Base-by-base conservation (phyloP, 768 basidiomycete species). In the Punctularia strigosozonata region DNA sequence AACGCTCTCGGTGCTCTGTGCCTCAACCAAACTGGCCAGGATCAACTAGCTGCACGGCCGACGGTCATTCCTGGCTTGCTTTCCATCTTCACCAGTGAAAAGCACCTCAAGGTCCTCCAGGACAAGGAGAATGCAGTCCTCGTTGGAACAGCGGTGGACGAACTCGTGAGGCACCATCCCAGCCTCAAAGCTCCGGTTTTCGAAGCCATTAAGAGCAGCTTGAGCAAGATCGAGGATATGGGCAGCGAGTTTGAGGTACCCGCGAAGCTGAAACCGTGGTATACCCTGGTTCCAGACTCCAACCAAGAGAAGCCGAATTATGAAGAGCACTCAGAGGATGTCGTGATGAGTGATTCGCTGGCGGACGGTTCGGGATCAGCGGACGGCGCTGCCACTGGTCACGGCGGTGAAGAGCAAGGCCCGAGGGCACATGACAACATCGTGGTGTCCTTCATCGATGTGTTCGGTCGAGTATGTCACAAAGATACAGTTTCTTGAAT, bases 1-100 rank as follows among this genome's bases (percentile, higher is more conserved):
- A 92, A 94, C 49, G 95, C 92, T 14, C 77, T 99, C 38, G 94
- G 95, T 24, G 95, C 95, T 0, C 66, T 99, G 22, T 99, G 95
- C 54, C 71, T 99, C 34, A 99, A 99, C 50, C 80, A 88, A 48
- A 66, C 71, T 7, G 95, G 95, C 3, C 80, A 91, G 52, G 73
- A 83, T 19, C 80, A 87, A 49, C 74, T 97, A 24, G 60, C 73
- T 7, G 69, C 73, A 6, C 79, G 84, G 20, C 84, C 86, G 3
- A 75, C 73, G 44, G 77, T 97, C 50, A 86, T 98, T 47, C 80
- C 81, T 2, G 73, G 77, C 31, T 77, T 98, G 36, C 82, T 98
- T 54, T 68, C 75, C 6, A 78, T 90, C 45, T 91, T 94, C 60
- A 84, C 83, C 5, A 88, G 83, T 12, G 81, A 88, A 46, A 71